These are phyloP conservation scores for Mrakiaceae sp. DNA, from an alignment of 1,284 basidiomycete species.

Conservation along the genomic window DNA sequence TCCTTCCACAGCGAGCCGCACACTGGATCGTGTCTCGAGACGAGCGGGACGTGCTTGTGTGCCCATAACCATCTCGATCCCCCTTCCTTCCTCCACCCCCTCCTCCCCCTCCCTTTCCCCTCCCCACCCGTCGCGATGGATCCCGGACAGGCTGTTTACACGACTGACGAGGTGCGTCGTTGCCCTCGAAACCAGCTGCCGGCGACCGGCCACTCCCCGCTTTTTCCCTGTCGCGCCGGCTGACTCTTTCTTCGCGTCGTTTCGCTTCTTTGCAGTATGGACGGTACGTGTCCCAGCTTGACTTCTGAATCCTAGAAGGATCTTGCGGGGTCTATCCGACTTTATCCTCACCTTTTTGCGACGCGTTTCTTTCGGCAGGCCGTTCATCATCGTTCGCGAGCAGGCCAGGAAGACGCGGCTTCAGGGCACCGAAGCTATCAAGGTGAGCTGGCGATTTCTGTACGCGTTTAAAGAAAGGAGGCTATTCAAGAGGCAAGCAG, in stretches of 20 bases:
- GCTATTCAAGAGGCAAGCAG: neutral
- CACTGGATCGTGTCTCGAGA: too few relatives aligned
- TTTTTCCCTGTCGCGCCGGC: too few relatives aligned
- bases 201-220: neutral
- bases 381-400: constrained; percentile 94
- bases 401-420: constrained; percentile 89
- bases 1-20: too few relatives aligned
- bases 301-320: neutral
- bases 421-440: constrained; percentile 93
- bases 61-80: neutral
- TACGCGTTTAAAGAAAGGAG: too few relatives aligned
- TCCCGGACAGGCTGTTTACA: constrained; percentile 58
- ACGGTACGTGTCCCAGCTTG: constrained; percentile 3
- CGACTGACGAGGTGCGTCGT: constrained; percentile 67
- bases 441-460: constrained; percentile 42
- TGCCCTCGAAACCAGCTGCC: neutral
- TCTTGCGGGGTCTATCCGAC: constrained; percentile 46
- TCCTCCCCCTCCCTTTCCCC: neutral
- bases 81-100: neutral
- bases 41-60: too few relatives aligned
- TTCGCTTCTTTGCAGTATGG: constrained; percentile 10
- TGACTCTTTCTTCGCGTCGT: constrained; percentile 2
- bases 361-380: constrained; percentile 47
- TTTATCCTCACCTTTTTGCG: constrained; percentile 11
- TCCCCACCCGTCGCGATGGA: constrained; percentile 18